Evolutionary conservation across 768 basidiomycete genomes (phyloP).

Genomic region (Naganishia friedmannii): DNA sequence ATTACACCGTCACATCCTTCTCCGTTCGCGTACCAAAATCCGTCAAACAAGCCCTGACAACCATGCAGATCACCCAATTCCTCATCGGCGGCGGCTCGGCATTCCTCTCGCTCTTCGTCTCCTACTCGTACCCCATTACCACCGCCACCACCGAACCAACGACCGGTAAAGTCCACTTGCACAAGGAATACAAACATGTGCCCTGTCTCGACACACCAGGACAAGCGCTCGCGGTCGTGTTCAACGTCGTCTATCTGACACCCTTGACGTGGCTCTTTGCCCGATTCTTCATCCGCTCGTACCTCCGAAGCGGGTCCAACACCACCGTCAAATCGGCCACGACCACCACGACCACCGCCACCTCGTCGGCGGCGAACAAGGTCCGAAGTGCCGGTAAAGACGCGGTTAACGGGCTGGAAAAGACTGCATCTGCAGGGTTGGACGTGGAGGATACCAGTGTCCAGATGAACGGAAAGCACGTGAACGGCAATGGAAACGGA

Average conservation of each 20-base stretch:
- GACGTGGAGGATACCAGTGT: constrained; percentile 22
- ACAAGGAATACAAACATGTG: constrained; percentile 19
- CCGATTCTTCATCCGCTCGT: constrained; percentile 41
- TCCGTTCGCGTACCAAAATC: constrained; percentile 39
- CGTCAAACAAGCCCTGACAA: constrained; percentile 37
- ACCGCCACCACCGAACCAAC: neutral
- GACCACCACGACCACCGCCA: neutral
- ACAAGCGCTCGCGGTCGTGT: constrained; percentile 33
- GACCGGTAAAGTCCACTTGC: neutral
- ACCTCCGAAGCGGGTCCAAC: constrained; percentile 27
- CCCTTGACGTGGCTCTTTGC: constrained; percentile 41
- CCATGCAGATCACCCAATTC: constrained; percentile 43
- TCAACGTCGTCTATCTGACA: constrained; percentile 40
- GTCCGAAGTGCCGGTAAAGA: constrained; percentile 20
- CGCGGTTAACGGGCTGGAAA: constrained; percentile 17
- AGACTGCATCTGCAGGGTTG: constrained; percentile 9
- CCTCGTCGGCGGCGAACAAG: constrained; percentile 1
- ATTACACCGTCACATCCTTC: constrained; percentile 42
- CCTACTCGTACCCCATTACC: constrained; percentile 27
- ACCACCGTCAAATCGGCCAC: neutral
- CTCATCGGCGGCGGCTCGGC: constrained; percentile 33
- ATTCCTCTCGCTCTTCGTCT: constrained; percentile 31
- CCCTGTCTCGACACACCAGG: constrained; percentile 35
- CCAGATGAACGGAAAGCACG: constrained; percentile 19
- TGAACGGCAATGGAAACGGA: constrained; percentile 11